Conservation (phyloP, 495 filamentous ascomycete species). For the Tuber umbilicatum region DNA sequence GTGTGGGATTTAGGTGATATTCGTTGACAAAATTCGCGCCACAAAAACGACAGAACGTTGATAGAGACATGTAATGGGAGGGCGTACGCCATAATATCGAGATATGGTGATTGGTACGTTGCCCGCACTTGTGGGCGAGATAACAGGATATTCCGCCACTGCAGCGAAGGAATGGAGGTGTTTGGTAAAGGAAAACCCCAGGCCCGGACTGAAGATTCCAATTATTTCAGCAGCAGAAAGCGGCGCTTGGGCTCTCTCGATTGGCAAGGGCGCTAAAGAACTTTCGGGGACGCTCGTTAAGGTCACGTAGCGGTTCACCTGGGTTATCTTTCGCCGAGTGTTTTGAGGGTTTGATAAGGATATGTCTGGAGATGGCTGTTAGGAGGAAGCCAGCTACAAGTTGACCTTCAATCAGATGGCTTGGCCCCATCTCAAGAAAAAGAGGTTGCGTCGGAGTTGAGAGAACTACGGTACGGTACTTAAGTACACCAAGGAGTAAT, state of each 20-base stretch:
- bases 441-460: not conserved
- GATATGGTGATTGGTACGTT: slow-evolving; percentile 42
- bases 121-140: slow-evolving; percentile 49
- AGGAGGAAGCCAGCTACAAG: slow-evolving; percentile 48
- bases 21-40: slow-evolving; percentile 46
- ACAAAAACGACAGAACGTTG: slow-evolving; percentile 49
- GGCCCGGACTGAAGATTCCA: slow-evolving; percentile 43
- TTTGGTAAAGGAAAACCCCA: slow-evolving; percentile 9
- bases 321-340: slow-evolving; percentile 45
- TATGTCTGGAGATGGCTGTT: slow-evolving; percentile 47
- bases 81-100: slow-evolving; percentile 46
- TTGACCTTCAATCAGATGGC: not conserved
- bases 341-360: slow-evolving; percentile 48
- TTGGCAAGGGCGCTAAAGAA: slow-evolving; percentile 4
- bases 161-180: slow-evolving; percentile 11
- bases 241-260: slow-evolving; percentile 23
- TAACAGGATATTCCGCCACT: slow-evolving; percentile 44
- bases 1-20: slow-evolving; percentile 45
- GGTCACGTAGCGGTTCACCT: not conserved
- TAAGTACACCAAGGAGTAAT: slow-evolving; percentile 49
- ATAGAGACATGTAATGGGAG: slow-evolving; percentile 49
- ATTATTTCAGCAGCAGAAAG: slow-evolving; percentile 43
- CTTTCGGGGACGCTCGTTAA: slow-evolving; percentile 24
- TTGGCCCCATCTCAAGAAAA: not conserved
- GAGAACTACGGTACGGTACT: no score